Evolutionary conservation across 1,139 yeast genomes (phyloP), one percentile per base, ranked within the genome.

Genomic region (Tardiomyces blankii): DNA sequence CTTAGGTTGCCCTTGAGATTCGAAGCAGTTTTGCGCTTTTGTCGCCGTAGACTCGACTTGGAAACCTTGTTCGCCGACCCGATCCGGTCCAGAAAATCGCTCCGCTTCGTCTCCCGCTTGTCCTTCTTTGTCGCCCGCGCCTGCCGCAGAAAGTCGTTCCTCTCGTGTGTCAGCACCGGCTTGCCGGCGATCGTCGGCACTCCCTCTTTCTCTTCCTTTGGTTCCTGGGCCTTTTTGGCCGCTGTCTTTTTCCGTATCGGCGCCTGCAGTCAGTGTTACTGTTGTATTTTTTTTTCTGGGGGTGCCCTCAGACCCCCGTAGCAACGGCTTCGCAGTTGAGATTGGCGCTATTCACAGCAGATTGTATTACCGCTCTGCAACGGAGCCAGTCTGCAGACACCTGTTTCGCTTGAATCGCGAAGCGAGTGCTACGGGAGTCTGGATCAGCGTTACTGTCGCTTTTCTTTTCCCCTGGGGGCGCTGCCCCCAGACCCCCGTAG

Each of bases 41-140:
- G 52, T n/a, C 58, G 48, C 33, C 51, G 50, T 21, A 42, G 44
- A 7, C 55, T 42, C 16, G 65, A 58, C 42, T 64, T 64, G 14
- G 65, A 61, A 38, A 63, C 47, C 38, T 40, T 45, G 38, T 23
- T 44, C 23, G 33, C 48, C 21, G 4, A 35, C 41, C 18, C 44
- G 43, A 38, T 40, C 35, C n/a, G 16, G 21, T 35, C 39, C 5
- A 14, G 18, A 13, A 35, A 16, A 6, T 38, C 39, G 19, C 42
- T 33, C 13, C 48, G 44, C 42, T 59, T 60, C 35, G 45, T 43
- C 2, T 49, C 57, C 16, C 59, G 48, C 46, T 61, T 61, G 45
- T 59, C 60, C 46, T 54, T 55, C 45, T 61, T 61, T 42, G 59
- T 47, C n/a, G 50, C 48, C 46, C 55, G 54, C 25, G 54, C 46